Base-by-base conservation (phyloP, 306 rosid genomes). In the Rosa chinensis region DNA sequence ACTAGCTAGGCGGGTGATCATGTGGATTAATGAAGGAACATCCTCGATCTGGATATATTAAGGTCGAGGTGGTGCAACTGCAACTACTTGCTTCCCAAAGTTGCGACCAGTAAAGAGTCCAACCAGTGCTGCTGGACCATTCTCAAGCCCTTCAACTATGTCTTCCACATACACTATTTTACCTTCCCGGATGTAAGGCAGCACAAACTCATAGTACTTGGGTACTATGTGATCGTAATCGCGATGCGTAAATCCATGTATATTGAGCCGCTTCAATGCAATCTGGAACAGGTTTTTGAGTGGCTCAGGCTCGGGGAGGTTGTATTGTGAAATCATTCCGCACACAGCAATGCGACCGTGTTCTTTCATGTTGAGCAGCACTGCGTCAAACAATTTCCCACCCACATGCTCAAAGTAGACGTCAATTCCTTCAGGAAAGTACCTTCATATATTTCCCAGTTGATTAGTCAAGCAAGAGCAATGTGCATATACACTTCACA, bases 251-350 rank as follows among this genome's bases (percentile, higher is more conserved):
- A 77, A 91, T 45, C 92, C 93, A 66, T 89, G 89, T 49, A 91
- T 11, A 49, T 70, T 66, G 45, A 84, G 81, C 25, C 79, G 77
- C 73, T 91, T 83, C 0, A 48, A 80, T 28, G 52, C 7, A 7
- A 90, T 76, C 0, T 40, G 14, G n/a, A 80, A 1, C 47, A 84
- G 14, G 71, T 90, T 89, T 58, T 80, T 80, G 0, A 92, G 72
- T 23, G 90, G 89, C 69, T 89, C 82, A 62, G 86, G 88, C 70
- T 84, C 82, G 25, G 81, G 85, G 49, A 84, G 84, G 43, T 89
- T 85, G 82, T 88, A 88, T 43, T 90, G 83, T 1, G 84, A 67
- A 47, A 90, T 82, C 96, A 92, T 89, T 69, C 97, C 92, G 0
- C 78, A 75, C n/a, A 44, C 16, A 4, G 59, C 79, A 14, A 76